These are phyloP conservation scores for Lithohypha guttulata DNA, from an alignment of 2,329 filamentous ascomycete genomes.

Conservation along the genomic window DNA sequence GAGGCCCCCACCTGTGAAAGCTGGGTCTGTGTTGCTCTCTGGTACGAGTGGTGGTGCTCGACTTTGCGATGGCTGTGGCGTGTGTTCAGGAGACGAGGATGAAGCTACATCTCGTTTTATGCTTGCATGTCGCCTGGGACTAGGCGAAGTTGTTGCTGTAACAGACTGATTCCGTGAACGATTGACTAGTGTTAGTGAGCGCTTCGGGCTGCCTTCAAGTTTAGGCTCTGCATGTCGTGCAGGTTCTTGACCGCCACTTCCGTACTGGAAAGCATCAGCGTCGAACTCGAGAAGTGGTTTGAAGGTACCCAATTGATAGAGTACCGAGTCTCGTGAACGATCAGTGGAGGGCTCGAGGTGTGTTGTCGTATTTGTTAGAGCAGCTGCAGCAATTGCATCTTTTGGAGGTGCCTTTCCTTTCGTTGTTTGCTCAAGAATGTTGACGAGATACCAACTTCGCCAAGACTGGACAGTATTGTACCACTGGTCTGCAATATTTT, in stretches of 20 bases:
- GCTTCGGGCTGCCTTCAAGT: background rate
- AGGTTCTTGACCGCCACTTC: background rate
- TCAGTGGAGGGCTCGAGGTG: constrained; percentile 8
- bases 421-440: too few species aligned
- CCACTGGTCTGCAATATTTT: constrained; percentile 55
- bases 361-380: background rate
- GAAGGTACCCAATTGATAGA: constrained; percentile 56
- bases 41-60: constrained; percentile 1
- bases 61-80: background rate
- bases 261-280: background rate
- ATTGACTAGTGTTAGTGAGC: background rate
- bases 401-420: constrained; percentile 43
- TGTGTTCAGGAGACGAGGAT: background rate
- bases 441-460: constrained; percentile 86
- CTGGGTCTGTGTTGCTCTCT: constrained; percentile 1
- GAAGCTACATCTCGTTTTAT: background rate
- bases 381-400: constrained; percentile 16
- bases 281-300: constrained; percentile 56
- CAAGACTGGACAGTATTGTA: constrained; percentile 63
- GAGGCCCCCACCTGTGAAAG: constrained; percentile 19
- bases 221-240: background rate
- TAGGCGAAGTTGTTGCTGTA: background rate
- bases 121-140: background rate
- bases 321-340: constrained; percentile 38
- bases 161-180: background rate